Base-by-base conservation (phyloP, 345 rosid species). In the Pelargonium nanum region DNA sequence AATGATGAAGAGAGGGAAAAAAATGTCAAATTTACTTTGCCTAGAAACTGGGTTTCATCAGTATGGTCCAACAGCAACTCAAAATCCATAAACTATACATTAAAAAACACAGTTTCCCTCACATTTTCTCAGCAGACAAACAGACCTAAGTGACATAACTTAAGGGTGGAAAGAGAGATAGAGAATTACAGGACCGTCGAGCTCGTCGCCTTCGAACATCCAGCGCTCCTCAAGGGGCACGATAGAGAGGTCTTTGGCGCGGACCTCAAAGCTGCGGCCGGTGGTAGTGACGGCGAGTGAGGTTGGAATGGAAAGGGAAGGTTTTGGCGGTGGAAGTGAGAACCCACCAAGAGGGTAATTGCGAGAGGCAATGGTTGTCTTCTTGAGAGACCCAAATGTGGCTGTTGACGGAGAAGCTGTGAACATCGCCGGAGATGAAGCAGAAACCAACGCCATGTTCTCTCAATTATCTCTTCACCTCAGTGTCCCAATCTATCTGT, bases 121-220 rank as follows among this genome's bases (percentile, higher is more conserved):
- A 2, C 32, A 25, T 17, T 55, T 55, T 55, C 26, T 22, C 26
- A 55, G 19, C 57, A 62, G 8, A 54, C 50, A 69, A 1, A 17
- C 34, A 24, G 24, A 70, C 53, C 53, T 44, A 26, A 25, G 1
- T 24, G 9, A 56, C 20, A 25, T 44, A 21, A 20, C 20, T 6
- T 23, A 1, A 52, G 10, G 2, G 20, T 32, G 24, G 56, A 26
- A 2, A 56, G 48, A 28, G 28, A 45, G 64, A 34, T 66, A 58
- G 51, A 21, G 61, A 57, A 7, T 75, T 86, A 86, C 93, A 19
- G 87, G 93, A 61, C 93, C 93, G 32, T 73, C 52, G 21, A 75
- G 74, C 75, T 86, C 87, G 16, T 83, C 72, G 78, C 80, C 77
- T 19, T 86, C 85, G 51, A 86, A 81, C 87, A 81, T 86, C 93